Base-by-base conservation (phyloP, 2,329 filamentous ascomycete species). In the Erysiphe pisi region DNA sequence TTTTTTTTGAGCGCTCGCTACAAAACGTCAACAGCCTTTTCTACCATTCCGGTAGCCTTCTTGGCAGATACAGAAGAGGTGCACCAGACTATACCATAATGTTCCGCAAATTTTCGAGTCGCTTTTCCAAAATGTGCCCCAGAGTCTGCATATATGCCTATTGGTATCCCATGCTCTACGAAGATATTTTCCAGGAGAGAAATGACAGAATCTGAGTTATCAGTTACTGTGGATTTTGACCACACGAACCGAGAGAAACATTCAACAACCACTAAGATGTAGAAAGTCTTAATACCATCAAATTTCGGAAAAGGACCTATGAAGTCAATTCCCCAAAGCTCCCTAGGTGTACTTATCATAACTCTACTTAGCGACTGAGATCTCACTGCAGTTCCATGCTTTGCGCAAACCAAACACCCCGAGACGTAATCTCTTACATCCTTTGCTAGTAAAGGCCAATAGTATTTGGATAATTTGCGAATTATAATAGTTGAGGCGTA, bases 11-110 rank as follows among this genome's bases (percentile, higher is more conserved):
- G 58, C 6, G 52, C 76, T 18, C 22, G 4, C 43, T 77, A 49
- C 22, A 73, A 28, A 45, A 77, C 45, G 45, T 75, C 76, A 20
- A 63, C 28, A 28, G 76, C 70, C 36, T 77, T 77, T 16, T 77
- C 76, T 22, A 36, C 22, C n/a, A 77, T 77, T 0, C 76, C 31
- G 0, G 25, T 65, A 14, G n/a, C n/a, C n/a, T 49, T 75, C 47
- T 77, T 77, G 0, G 40, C 45, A 7, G 31, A 31, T 18, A 65
- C 43, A 0, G 45, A 52, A 0, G 76, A 58, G 25, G 58, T 28
- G 1, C n/a, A 36, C 52, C n/a, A 75, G 40, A 74, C 36, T 22
- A 74, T 43, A 14, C 70, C 70, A 1, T 20, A 20, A 47, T 47
- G 9, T 18, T 49, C 25, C 18, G n/a, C n/a, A n/a, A n/a, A n/a